Percentiles rank a stretch among this genome's conserved stretches.
phyloP scores from a whole-genome alignment of 1,284 basidiomycete genomes.

The Peniophora sp. region DNA sequence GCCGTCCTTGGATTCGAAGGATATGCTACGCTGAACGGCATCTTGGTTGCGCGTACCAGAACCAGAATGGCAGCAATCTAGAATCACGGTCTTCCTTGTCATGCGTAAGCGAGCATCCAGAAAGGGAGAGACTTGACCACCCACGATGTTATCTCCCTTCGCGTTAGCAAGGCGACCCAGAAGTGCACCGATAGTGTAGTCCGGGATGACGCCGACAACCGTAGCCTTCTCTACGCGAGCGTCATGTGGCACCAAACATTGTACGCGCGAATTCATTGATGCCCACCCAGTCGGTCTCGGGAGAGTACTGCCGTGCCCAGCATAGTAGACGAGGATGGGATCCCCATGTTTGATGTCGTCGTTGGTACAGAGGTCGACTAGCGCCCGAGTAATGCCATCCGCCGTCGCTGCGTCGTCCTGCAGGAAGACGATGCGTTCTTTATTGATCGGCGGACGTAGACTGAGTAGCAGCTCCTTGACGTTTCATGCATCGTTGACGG shows the following conservation, averaged over 20 bases:
- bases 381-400: no score
- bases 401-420: no score
- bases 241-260: background rate
- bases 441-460: no score
- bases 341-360: background rate
- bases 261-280: background rate
- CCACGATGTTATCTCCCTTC: background rate
- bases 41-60: background rate
- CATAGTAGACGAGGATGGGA: background rate
- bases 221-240: background rate
- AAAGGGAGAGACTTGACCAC: no score
- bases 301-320: background rate
- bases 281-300: background rate
- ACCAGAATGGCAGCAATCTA: background rate
- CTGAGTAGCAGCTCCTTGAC: no score
- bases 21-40: background rate
- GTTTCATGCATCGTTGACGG: no score
- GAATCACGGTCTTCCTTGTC: background rate
- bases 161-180: background rate
- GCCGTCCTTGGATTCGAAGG: background rate
- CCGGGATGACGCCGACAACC: background rate
- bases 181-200: background rate
- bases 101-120: no score
- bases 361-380: no score
- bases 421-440: no score